Percentiles rank a stretch among this genome's conserved stretches.
phyloP scores from a whole-genome alignment of 768 basidiomycete species.

The Tricholoma sp. region DNA sequence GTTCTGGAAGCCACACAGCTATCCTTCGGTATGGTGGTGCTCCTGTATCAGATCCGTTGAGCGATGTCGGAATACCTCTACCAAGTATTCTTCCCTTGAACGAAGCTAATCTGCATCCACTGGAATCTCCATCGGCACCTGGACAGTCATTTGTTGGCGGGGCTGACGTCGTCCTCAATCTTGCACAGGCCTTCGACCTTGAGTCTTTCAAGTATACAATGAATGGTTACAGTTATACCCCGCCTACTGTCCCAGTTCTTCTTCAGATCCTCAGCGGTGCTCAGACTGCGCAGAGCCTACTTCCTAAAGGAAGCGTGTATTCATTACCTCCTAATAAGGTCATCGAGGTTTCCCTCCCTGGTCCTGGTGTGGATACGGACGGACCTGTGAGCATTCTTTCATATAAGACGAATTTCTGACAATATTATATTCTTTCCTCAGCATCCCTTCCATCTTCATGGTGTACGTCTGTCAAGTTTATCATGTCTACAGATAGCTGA shows the following conservation, averaged over 20 bases:
- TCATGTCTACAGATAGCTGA: background rate
- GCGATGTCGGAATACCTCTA: conserved; percentile 19
- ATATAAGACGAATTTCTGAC: background rate
- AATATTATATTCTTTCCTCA: conserved; percentile 5
- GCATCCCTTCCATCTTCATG: conserved; percentile 28
- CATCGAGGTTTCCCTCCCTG: conserved; percentile 40
- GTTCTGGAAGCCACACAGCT: conserved; percentile 33
- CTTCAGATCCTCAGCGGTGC: conserved; percentile 45
- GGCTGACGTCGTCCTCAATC: conserved; percentile 35
- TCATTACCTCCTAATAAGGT: conserved; percentile 37
- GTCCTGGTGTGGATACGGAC: conserved; percentile 16
- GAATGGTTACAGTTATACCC: conserved; percentile 25
- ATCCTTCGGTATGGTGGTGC: conserved; percentile 51
- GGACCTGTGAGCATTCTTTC: conserved; percentile 20
- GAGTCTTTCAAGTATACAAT: conserved; percentile 15
- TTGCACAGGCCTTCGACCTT: conserved; percentile 21
- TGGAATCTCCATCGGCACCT: conserved; percentile 20
- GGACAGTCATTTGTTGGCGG: conserved; percentile 27
- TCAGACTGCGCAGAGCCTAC: conserved; percentile 30
- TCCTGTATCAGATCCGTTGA: no score
- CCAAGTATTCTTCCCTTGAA: conserved; percentile 18
- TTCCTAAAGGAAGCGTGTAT: conserved; percentile 36
- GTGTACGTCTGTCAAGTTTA: conserved; percentile 13
- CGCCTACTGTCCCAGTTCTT: conserved; percentile 40
- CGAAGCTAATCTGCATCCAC: conserved; percentile 36